These are phyloP conservation scores for Aspergillus sp. DNA, from an alignment of 2,329 filamentous ascomycete species.

Conservation along the genomic window DNA sequence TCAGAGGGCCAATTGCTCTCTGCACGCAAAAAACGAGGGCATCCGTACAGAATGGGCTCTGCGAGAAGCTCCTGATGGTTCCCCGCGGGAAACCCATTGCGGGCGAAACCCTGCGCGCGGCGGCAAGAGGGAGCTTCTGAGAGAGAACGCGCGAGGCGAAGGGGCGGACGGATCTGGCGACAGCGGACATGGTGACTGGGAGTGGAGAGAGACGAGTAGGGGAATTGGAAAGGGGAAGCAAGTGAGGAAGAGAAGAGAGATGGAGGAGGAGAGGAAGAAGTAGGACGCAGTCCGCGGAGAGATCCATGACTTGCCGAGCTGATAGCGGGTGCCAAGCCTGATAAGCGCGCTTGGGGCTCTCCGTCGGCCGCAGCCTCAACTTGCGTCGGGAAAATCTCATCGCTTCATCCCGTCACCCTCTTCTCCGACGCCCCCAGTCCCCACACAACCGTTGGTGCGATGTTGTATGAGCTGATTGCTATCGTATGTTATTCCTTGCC, in stretches of 20 bases:
- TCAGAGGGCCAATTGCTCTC: constrained; percentile 6
- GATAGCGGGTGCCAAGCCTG: constrained; percentile 29
- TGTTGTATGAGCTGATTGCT: constrained; percentile 98
- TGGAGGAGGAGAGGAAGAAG: constrained; percentile 22
- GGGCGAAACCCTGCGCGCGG: constrained; percentile 30
- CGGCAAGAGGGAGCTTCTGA: constrained; percentile 34
- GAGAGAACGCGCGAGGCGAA: constrained; percentile 35
- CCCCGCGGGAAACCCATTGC: constrained; percentile 41
- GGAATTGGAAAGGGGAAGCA: constrained; percentile 1
- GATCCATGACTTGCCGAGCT: constrained; percentile 13
- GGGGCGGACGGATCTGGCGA: constrained; percentile 35
- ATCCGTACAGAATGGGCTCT: constrained; percentile 38
- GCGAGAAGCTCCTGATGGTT: constrained; percentile 40
- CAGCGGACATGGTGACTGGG: constrained; percentile 33
- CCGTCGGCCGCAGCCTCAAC: constrained; percentile 6
- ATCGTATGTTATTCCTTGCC: constrained; percentile 62
- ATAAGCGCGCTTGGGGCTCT: constrained; percentile 16
- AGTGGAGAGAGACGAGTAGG: constrained; percentile 7
- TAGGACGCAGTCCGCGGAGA: constrained; percentile 18
- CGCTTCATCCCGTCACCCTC: constrained; percentile 12
- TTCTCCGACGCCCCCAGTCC: constrained; percentile 17
- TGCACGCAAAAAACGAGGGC: constrained; percentile 2
- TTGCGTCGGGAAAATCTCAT: constrained; percentile 19
- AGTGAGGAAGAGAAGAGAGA: constrained; percentile 11
- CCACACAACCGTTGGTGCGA: constrained; percentile 40